Evolutionary conservation across 352 stramenopile species (phyloP), one percentile per base, ranked within the genome.

Genomic region (Pythium chondricola): DNA sequence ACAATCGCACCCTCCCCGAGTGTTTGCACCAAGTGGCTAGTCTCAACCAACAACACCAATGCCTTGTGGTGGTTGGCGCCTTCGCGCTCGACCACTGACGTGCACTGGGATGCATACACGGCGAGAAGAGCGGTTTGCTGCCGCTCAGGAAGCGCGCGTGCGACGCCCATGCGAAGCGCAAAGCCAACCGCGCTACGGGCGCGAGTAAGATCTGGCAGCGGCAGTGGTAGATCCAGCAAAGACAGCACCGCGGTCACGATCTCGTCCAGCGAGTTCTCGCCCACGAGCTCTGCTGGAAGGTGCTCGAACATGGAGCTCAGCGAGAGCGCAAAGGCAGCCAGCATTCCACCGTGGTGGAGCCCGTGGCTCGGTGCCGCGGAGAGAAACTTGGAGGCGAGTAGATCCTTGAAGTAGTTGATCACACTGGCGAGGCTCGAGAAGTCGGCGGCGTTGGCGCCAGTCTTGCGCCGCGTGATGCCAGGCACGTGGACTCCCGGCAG

Each of bases 371-470:
- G 38, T 2, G 50, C 35, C 0, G 49, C 38, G 16, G 67, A 71
- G 6, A 89, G 40, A 45, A 84, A 88, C 48, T 84, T 83, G 52
- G 56, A 72, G 21, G 58, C 60, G 17, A 94, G 41, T 32, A 79
- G 65, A 14, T 94, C 83, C 38, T 91, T 91, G 18, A 93, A 76
- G 46, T 88, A 90, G 13, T 80, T 35, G 18, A 94, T 61, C 17
- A 88, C 74, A 39, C 70, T 85, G 4, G 77, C 70, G 22, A 94
- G 76, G 29, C 71, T 88, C 3, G 81, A 83, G 31, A 94, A 87
- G 48, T 83, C 70, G 8, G 81, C 64, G 1, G 68, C 65, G 7
- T 71, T 44, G 3, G 52, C 31, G 6, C 52, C 52, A 8, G 72
- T 59, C 51, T 91, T 91, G 18, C 73, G 67, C 4, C 79, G 63